phyloP scores from a whole-genome alignment of 2,329 filamentous ascomycete species.

The Fusarium metavorans region DNA sequence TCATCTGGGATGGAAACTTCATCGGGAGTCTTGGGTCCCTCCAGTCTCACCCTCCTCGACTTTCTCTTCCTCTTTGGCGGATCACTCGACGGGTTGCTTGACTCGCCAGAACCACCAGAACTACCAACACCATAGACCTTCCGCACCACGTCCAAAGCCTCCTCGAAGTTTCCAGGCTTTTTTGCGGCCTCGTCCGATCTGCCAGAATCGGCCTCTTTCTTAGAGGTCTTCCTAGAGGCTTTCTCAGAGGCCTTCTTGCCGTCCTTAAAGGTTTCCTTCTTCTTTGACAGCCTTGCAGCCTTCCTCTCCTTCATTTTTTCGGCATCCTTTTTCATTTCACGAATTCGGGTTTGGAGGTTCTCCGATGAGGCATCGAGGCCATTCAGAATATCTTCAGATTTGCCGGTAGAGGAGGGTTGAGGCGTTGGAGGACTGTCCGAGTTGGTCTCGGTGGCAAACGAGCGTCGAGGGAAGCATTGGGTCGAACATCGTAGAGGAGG shows the following conservation, averaged over 20 bases:
- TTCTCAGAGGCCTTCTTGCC: not conserved
- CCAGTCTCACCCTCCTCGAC: not conserved
- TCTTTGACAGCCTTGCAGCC: not conserved
- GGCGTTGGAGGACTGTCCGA: conserved; percentile 2
- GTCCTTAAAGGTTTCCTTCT: not conserved
- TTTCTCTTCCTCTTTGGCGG: not conserved
- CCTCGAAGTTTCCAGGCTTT: conserved; percentile 29
- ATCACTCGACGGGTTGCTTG: not conserved
- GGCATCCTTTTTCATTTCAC: not conserved
- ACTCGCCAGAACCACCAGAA: not conserved
- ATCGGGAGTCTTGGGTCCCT: not conserved
- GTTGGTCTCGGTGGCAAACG: conserved; percentile 28
- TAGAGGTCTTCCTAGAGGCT: not conserved
- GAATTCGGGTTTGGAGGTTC: not conserved
- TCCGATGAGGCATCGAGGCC: not conserved
- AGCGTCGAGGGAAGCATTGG: conserved; percentile 20
- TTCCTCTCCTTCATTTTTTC: not conserved
- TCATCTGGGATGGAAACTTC: not conserved
- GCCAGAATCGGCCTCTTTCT: not conserved
- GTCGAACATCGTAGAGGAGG: conserved; percentile 11
- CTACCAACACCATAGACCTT: conserved; percentile 40
- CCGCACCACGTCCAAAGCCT: conserved; percentile 39
- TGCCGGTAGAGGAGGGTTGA: not conserved
- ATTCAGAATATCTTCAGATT: not conserved
- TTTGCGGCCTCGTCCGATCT: not conserved